These are phyloP conservation scores for Neonectria magnoliae DNA, from an alignment of 2,329 filamentous ascomycete species.

Conservation along the genomic window DNA sequence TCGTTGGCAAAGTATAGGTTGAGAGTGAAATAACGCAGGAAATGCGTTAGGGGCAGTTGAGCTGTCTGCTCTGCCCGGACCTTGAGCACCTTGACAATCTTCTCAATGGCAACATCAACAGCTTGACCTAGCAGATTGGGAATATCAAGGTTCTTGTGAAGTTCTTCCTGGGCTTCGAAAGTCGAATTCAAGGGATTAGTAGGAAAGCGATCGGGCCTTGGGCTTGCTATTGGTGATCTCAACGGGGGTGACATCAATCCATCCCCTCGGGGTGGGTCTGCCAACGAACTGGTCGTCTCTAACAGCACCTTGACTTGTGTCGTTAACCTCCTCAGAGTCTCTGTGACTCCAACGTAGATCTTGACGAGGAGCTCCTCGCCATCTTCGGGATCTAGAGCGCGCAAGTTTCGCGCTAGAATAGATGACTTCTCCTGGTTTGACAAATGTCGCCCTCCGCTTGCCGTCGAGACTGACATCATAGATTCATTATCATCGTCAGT, in stretches of 20 bases:
- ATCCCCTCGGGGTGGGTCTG: slow-evolving; percentile 52
- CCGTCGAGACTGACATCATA: slow-evolving; percentile 84
- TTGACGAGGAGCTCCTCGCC: slow-evolving; percentile 84
- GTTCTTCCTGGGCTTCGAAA: slow-evolving; percentile 74
- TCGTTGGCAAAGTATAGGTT: slow-evolving; percentile 87
- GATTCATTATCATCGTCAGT: slow-evolving; percentile 94
- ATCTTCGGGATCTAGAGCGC: slow-evolving; percentile 83
- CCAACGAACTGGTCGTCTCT: slow-evolving; percentile 85
- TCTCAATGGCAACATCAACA: slow-evolving; percentile 83
- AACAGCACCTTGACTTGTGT: slow-evolving; percentile 95
- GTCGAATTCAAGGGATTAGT: slow-evolving; percentile 37
- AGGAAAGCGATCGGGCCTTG: slow-evolving; percentile 49
- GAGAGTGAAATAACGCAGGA: slow-evolving; percentile 83
- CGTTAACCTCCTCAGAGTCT: slow-evolving; percentile 84
- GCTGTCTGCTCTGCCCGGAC: slow-evolving; percentile 80
- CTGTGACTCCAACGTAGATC: slow-evolving; percentile 88
- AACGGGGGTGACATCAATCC: slow-evolving; percentile 59
- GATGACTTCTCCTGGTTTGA: slow-evolving; percentile 91
- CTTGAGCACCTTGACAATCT: slow-evolving; percentile 78
- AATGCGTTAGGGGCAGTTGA: slow-evolving; percentile 72
- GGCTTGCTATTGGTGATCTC: slow-evolving; percentile 64
- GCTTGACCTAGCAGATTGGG: slow-evolving; percentile 81
- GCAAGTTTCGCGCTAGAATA: slow-evolving; percentile 86
- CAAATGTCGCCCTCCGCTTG: slow-evolving; percentile 71
- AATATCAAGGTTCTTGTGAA: slow-evolving; percentile 80